phyloP scores from a whole-genome alignment of 2,329 filamentous ascomycete species.

The Penicillium thymicola region DNA sequence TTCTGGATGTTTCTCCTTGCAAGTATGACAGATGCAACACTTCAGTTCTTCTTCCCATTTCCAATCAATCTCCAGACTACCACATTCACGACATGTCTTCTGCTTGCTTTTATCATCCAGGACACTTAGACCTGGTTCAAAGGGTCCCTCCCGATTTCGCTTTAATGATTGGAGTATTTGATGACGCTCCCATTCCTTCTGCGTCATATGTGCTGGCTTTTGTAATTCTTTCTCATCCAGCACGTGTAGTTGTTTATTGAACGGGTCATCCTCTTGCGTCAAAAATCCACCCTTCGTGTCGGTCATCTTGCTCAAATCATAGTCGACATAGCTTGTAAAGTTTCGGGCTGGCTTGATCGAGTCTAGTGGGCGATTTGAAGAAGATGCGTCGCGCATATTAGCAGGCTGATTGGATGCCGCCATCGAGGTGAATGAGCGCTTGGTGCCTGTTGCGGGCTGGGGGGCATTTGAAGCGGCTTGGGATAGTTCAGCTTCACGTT shows the following conservation, averaged over 20 bases:
- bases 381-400: slow-evolving; percentile 66
- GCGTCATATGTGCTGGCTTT: slow-evolving; percentile 82
- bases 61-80: slow-evolving; percentile 83
- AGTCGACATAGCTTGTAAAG: slow-evolving; percentile 93
- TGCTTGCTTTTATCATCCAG: slow-evolving; percentile 61
- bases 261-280: slow-evolving; percentile 84
- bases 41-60: slow-evolving; percentile 86
- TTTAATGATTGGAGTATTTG: slow-evolving; percentile 71
- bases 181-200: slow-evolving; percentile 85
- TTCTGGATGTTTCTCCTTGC: slow-evolving; percentile 86
- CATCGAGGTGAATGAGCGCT: slow-evolving; percentile 67
- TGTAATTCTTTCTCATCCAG: slow-evolving; percentile 52
- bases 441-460: slow-evolving; percentile 61
- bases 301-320: slow-evolving; percentile 96
- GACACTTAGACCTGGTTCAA: slow-evolving; percentile 82
- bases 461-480: slow-evolving; percentile 32
- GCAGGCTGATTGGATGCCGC: slow-evolving; percentile 51
- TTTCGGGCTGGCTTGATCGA: slow-evolving; percentile 74
- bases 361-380: slow-evolving; percentile 40
- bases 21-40: slow-evolving; percentile 70
- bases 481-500: slow-evolving; percentile 62
- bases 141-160: slow-evolving; percentile 73
- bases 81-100: slow-evolving; percentile 81
- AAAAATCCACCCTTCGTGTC: slow-evolving; percentile 97
- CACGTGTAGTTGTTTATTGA: slow-evolving; percentile 71